Evolutionary conservation across 345 rosid species (phyloP), one percentile per base, ranked within the genome.

Genomic region (Excoecaria cochinchinensis): DNA sequence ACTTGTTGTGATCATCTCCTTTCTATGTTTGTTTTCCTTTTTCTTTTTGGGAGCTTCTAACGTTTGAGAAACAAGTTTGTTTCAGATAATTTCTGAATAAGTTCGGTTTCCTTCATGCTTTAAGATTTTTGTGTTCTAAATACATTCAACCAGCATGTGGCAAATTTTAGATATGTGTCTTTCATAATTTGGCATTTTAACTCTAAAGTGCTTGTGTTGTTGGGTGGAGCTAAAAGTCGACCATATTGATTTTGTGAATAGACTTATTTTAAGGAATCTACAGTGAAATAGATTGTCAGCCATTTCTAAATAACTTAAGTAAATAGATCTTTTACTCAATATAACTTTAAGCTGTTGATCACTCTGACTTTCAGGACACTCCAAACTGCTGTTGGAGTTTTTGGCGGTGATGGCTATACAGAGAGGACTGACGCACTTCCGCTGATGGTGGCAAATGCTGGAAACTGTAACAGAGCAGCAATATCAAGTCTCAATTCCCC

Each of bases 311-410:
- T 51, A 48, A 68, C 60, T 15, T 47, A 12, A 51, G 6, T 12
- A 16, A 46, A 36, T 13, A 69, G 6, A 36, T 69, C 25, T 51
- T 69, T 3, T 17, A 25, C n/a, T 69, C 22, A 21, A 63, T 63
- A 5, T 50, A 51, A 69, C 40, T 65, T n/a, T 9, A 19, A 10
- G 69, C 42, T 42, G 14, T 31, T 68, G 44, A 47, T 79, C 48
- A 14, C 24, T 71, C 15, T 83, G 82, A 67, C 65, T 73, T 77
- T 78, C 82, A 95, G 98, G 90, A 93, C 98, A 40, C 70, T 95
- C 83, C 99, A 95, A 85, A 95, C 99, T 70, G 98, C 99, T 67
- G 96, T 91, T 79, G 99, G 98, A 81, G 97, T 90, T 53, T 95
- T 95, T 51, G 99, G 99, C 46, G 96, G 97, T 48, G 98, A 85